Evolutionary conservation across 2,329 filamentous ascomycete species (phyloP), one percentile per base, ranked within the genome.

Genomic region (Penicillium crustosum): DNA sequence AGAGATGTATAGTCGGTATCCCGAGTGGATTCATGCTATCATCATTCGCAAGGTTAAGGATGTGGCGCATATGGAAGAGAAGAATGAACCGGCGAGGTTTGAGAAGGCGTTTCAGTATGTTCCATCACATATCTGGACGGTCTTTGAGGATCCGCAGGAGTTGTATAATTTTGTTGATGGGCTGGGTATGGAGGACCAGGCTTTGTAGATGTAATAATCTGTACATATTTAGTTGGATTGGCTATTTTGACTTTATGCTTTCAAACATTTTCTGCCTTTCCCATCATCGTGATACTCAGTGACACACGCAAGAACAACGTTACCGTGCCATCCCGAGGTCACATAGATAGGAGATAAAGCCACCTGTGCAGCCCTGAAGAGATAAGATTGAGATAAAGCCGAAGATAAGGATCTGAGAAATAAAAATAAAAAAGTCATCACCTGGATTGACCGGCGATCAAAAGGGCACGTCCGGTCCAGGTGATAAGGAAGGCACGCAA

Each of bases 11-110:
- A 73, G 86, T 52, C 81, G 82, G 49, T 84, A 87, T 61, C 87
- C 88, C 0, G 85, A 83, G 7, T 97, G 92, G 91, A 85, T 97
- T 60, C 85, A 85, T 60, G 83, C 89, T 13, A 94, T 97, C 47
- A 88, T 90, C 62, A 96, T 97, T 67, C 85, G 93, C 53, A 93
- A 90, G 70, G 91, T 94, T 0, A 87, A 82, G 2, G 89, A 93
- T 61, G 84, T 94, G 25, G 86, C 87, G 0, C 83, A 88, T 33
- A 89, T 93, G 74, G 81, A 88, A 35, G 84, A 89, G 67, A 90
- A 89, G 75, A 91, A 91, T 67, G 86, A 88, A 68, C 81, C 85
- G 0, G 82, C 85, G 64, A 81, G 94, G 31, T 97, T 97, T 68
- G 86, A 92, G 70, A 84, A 86, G 67, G 93, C 93, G 0, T 97